Conservation (phyloP, 2,329 filamentous ascomycete genomes). For the Phialophora macrospora region DNA sequence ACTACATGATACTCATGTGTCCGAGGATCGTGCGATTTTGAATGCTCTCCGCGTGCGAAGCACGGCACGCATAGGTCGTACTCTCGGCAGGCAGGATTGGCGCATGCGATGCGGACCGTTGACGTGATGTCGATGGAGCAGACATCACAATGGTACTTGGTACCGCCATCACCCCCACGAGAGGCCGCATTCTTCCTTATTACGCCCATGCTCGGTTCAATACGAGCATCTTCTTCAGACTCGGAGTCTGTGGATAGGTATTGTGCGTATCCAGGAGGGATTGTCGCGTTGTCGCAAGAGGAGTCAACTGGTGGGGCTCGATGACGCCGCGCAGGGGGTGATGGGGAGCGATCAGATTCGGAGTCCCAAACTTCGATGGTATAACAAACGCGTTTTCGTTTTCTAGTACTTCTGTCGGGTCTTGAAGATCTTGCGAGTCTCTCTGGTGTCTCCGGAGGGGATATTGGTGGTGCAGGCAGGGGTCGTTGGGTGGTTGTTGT, state of each 20-base stretch:
- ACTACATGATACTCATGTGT: constrained; percentile 92
- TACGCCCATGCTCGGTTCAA: constrained; percentile 72
- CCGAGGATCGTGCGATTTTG: constrained; percentile 82
- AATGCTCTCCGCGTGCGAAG: constrained; percentile 80
- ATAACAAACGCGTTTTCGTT: constrained; percentile 28
- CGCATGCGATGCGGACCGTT: constrained; percentile 94
- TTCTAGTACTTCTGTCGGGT: constrained; percentile 26
- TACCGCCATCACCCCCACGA: constrained; percentile 81
- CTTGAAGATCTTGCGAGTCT: constrained; percentile 11
- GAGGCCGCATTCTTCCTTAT: constrained; percentile 94
- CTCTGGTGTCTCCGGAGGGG: constrained; percentile 7
- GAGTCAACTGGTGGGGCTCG: constrained; percentile 26
- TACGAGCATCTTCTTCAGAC: constrained; percentile 48
- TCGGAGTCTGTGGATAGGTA: constrained; percentile 43
- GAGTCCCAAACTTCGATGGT: constrained; percentile 19
- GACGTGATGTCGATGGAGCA: constrained; percentile 97
- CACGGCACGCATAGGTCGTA: constrained; percentile 97
- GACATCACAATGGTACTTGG: constrained; percentile 96
- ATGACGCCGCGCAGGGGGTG: constrained; percentile 15
- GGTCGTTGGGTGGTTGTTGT: constrained; percentile 7
- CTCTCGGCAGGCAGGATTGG: constrained; percentile 79
- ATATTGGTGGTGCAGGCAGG: constrained; percentile 20
- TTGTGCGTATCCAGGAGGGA: constrained; percentile 32
- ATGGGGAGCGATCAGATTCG: constrained; percentile 17
- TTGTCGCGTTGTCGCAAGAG: constrained; percentile 28